Base-by-base conservation (phyloP, 2,329 filamentous ascomycete genomes). In the Penicillium sp. region DNA sequence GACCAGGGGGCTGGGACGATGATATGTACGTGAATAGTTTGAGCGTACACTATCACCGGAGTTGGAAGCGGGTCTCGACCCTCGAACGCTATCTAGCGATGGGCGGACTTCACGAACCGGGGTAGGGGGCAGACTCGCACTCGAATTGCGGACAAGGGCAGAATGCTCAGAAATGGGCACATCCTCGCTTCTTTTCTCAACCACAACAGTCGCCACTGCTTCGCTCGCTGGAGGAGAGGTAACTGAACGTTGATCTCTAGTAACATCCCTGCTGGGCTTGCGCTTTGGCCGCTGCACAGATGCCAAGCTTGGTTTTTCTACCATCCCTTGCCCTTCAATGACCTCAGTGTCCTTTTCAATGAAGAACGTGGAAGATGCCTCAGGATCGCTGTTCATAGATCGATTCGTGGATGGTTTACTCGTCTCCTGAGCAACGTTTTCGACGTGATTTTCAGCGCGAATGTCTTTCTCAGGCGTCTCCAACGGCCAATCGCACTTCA, bases 311-410 rank as follows among this genome's bases (percentile, higher is more conserved):
- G 72, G 72, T 59, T 71, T 71, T 53, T 75, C 74, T 41, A 65
- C 65, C 59, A 68, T 70, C 23, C 73, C 74, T 49, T 67, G 71
- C 9, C 71, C 75, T 63, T 76, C 75, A 45, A 77, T 72, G 3
- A 73, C 56, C 59, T 77, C 72, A 8, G 64, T 29, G 9, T 69
- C 64, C 31, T 55, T 56, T 63, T 71, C 70, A 23, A 58, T 66
- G 19, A 69, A 41, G 35, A 70, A 70, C 44, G 69, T 66, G 19
- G 67, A 56, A 23, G 70, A 69, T 35, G 65, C 54, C 5, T 65
- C 64, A 38, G 64, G 65, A 60, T 64, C 67, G 63, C 64, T 69
- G 58, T 62, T 66, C 30, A 67, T 55, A 66, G 66, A 61, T 69
- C 69, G 2, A 58, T 66, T 66, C 8, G 68, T 62, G 17, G 67